phyloP scores from a whole-genome alignment of 192 early-diverging fungal genomes.

The Gigaspora rosea region DNA sequence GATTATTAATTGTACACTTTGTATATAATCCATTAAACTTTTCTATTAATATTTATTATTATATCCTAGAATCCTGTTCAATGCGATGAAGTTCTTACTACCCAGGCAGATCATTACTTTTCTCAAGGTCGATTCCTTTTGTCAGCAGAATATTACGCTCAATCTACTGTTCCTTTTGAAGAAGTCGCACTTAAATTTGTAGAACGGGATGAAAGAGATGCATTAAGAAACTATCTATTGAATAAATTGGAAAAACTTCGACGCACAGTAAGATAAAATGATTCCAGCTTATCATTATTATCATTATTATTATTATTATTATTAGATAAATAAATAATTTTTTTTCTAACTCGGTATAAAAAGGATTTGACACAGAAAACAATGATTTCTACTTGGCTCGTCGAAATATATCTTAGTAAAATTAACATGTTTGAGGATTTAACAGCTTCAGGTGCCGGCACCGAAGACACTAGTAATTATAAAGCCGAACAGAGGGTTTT shows the following conservation, averaged over 20 bases:
- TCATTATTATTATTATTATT: slow-evolving; percentile 19
- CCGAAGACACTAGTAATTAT: slow-evolving; percentile 47
- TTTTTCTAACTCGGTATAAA: background rate
- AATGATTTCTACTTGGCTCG: slow-evolving; percentile 83
- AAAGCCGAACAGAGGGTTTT: slow-evolving; percentile 62
- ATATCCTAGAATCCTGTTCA: slow-evolving; percentile 59
- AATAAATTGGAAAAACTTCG: slow-evolving; percentile 72
- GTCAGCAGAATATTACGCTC: slow-evolving; percentile 88
- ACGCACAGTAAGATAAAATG: slow-evolving; percentile 28
- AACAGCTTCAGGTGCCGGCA: slow-evolving; percentile 42
- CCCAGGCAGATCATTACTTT: slow-evolving; percentile 90
- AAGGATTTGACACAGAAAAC: slow-evolving; percentile 81
- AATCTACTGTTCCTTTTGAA: slow-evolving; percentile 80
- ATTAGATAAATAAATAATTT: background rate
- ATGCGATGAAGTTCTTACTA: slow-evolving; percentile 73
- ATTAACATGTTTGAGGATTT: slow-evolving; percentile 69
- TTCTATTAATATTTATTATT: too few relatives aligned
- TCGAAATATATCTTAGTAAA: slow-evolving; percentile 83
- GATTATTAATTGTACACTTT: too few relatives aligned
- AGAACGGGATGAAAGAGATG: slow-evolving; percentile 66
- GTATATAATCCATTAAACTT: too few relatives aligned
- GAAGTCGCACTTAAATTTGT: slow-evolving; percentile 89
- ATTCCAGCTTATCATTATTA: background rate
- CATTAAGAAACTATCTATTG: slow-evolving; percentile 77
- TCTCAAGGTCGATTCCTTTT: slow-evolving; percentile 66